Base-by-base conservation (phyloP, 1,284 basidiomycete species). In the Tilletia caries region DNA sequence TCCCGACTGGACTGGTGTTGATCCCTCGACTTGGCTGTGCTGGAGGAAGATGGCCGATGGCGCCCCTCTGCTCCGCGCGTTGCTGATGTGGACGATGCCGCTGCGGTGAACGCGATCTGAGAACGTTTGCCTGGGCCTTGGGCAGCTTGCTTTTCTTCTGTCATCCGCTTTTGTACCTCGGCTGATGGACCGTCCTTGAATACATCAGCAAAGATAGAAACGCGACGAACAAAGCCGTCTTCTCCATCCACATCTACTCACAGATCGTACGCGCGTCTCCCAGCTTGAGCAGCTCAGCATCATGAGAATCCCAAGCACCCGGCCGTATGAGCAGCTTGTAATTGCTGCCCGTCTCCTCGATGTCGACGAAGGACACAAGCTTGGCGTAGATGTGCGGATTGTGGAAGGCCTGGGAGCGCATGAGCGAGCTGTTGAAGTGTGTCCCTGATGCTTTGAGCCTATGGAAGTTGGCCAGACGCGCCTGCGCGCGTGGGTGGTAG, bases 321-420 rank as follows among this genome's bases (percentile, higher is more conserved):
- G 41, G 23, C 3, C 48, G n/a, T 23, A 27, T 34, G 29, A 70
- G 48, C 4, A 43, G 13, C 25, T 13, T 18, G 50, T 62, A 72
- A 18, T 34, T 50, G 54, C 69, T 72, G 20, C 41, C 73, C 0
- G 72, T 88, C 83, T 98, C 95, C 79, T 95, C 90, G 15, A 96
- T 90, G 70, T 91, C 90, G 12, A 95, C 71, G 89, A 83, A 95
- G 92, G 80, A 93, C 90, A 98, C 94, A 1, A 98, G 88, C 76
- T 94, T 92, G 2, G 91, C 87, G 83, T 95, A 95, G 13, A 98
- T 88, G 81, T 96, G 92, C 0, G 95, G 95, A 79, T 98, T 98
- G 33, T 92, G 90, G 84, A 97, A 98, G 0, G 92, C 89, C 32
- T 92, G 90, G 74, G 91, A 93, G 8, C 89, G 87, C 88, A 95